These are phyloP conservation scores for Citrus medica DNA, from an alignment of 345 rosid species.

Conservation along the genomic window DNA sequence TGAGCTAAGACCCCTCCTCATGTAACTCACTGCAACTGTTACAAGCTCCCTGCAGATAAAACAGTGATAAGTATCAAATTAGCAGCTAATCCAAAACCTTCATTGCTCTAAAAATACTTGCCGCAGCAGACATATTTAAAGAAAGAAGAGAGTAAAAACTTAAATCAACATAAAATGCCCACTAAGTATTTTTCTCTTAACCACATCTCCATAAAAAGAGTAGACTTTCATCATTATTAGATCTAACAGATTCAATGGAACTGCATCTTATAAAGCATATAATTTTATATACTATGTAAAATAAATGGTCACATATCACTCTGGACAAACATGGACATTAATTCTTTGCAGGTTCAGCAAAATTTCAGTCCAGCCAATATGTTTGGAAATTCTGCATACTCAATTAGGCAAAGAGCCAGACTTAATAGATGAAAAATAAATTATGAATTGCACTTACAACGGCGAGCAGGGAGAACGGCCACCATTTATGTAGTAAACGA, in stretches of 20 bases:
- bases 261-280: not conserved
- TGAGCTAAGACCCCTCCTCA: conserved; percentile 54
- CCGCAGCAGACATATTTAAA: not conserved
- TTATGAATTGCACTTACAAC: conserved; percentile 50
- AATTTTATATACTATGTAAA: not conserved
- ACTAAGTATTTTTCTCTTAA: not conserved
- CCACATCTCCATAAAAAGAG: not conserved
- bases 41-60: conserved; percentile 53
- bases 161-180: not conserved
- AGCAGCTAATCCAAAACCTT: not conserved
- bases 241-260: not conserved
- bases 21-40: conserved; percentile 37
- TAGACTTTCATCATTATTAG: not conserved
- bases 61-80: not conserved
- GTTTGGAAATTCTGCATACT: not conserved
- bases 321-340: not conserved
- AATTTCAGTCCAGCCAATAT: not conserved
- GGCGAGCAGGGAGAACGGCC: conserved; percentile 87
- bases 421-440: conserved; percentile 11
- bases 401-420: not conserved
- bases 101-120: not conserved
- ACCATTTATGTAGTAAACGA: conserved; percentile 78
- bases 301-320: not conserved
- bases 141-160: not conserved
- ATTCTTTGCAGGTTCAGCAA: not conserved